Evolutionary conservation across 257 asterid genomes (phyloP).

Genomic region (Solanum tarijense): DNA sequence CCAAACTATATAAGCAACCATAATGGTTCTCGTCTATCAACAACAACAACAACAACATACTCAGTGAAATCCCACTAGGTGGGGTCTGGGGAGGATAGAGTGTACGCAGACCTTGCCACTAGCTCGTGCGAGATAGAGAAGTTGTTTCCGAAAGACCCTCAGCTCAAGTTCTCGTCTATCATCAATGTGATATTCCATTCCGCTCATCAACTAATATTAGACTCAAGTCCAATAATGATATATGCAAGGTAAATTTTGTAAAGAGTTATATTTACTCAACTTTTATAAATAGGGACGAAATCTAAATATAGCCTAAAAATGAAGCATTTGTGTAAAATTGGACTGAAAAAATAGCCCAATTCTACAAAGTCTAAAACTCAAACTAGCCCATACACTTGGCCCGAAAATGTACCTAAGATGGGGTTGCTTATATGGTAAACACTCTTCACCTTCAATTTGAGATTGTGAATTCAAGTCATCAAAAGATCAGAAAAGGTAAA

Average conservation of each 20-base stretch:
- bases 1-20: accelerated
- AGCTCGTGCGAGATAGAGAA: no score
- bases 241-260: not conserved
- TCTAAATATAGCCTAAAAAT: not conserved
- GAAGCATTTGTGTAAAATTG: not conserved
- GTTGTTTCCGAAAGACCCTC: no score
- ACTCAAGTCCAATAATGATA: not conserved
- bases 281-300: not conserved
- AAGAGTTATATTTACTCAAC: not conserved
- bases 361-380: not conserved
- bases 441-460: not conserved
- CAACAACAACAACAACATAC: no score
- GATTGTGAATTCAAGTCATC: not conserved
- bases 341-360: not conserved
- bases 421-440: not conserved
- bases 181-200: not conserved
- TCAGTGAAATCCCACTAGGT: no score
- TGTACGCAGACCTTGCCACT: no score
- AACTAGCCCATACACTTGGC: not conserved
- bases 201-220: not conserved
- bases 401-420: not conserved
- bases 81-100: no score
- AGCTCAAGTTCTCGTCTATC: not conserved
- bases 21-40: not conserved
- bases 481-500: not conserved